Base-by-base conservation (phyloP, 106 monocot genomes). In the Chionographis japonica region DNA sequence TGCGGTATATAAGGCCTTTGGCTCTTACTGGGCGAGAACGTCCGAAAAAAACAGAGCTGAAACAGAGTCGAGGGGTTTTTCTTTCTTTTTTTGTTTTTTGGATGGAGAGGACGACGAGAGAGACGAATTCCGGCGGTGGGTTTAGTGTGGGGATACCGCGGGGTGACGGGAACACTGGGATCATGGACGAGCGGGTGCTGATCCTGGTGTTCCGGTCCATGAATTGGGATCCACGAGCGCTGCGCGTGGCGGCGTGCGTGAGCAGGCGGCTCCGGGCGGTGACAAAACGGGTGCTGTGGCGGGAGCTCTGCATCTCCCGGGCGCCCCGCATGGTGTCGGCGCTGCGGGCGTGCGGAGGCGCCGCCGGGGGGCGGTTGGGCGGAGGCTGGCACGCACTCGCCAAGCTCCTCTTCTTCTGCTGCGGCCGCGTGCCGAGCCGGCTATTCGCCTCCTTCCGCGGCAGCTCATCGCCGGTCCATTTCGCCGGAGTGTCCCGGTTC, bases 321-420 rank as follows among this genome's bases (percentile, higher is more conserved):
- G 87, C 87, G 0, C 91, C 87, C 2, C 69, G 79, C 4, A 77
- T 91, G 77, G 72, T 85, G 14, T 15, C 79, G 3, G 0, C 8
- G 42, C 5, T 8, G 8, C 49, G 9, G 9, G 5, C 46, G 8
- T 6, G 46, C 13, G 46, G 46, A 46, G 9, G 46, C 9, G 8
- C 5, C 12, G 52, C 70, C 0, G 6, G 36, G 11, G 60, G 71
- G 16, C 72, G 67, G 12, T 40, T 77, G 8, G 78, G 64, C 57
- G 81, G 80, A 20, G 82, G 79, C 2, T 87, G 87, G 87, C 41
- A 69, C 1, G 82, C 87, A 11, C 70, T 91, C 8, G 91, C 85
- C 3, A 91, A 91, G 75, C 62, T 86, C 17, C 77, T 90, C 65
- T 69, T 90, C 68, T 90, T 77, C 71, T 90, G 80, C 68, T 86